These are phyloP conservation scores for Rhizopus arrhizus DNA, from an alignment of 371 early-diverging fungal species.

Conservation along the genomic window DNA sequence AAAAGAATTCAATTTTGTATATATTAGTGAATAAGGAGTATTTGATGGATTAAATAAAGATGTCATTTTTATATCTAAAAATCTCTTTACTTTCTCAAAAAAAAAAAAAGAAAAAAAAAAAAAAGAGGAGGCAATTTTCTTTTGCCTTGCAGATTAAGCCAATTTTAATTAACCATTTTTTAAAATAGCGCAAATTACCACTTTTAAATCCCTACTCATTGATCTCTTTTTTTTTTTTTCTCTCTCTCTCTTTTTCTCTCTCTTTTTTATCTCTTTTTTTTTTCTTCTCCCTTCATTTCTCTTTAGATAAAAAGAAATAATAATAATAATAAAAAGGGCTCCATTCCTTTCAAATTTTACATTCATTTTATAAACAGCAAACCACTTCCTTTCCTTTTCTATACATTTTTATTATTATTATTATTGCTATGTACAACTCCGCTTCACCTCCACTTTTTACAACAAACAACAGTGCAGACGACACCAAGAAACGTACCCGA, in stretches of 20 bases:
- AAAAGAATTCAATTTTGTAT: too few species aligned
- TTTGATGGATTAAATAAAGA: too few species aligned
- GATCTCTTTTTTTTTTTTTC: not conserved
- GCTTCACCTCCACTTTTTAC: constrained; percentile 14
- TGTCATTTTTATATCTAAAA: too few species aligned
- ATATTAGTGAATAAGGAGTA: too few species aligned
- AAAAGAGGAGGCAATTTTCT: not conserved
- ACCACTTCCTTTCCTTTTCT: constrained; percentile 11
- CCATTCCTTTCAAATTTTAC: constrained; percentile 3
- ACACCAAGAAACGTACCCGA: constrained; percentile 67
- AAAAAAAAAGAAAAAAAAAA: constrained; percentile 1
- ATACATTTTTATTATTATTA: constrained; percentile 18
- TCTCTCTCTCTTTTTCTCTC: constrained; percentile 2
- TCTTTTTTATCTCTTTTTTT: constrained; percentile 7
- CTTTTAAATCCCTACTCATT: constrained; percentile 7
- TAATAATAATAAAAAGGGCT: not conserved
- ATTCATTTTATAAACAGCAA: constrained; percentile 22
- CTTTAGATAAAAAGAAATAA: not conserved
- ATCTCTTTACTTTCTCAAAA: not conserved
- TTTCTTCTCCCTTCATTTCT: not conserved
- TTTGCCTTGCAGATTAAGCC: too few species aligned
- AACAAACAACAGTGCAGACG: constrained; percentile 14
- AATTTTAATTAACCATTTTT: not conserved
- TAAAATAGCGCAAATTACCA: constrained; percentile 10
- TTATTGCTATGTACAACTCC: too few species aligned